Percentiles rank a stretch among this genome's conserved stretches.
These are phyloP conservation scores for Corrigiola litoralis DNA, from an alignment of 179 eudicot species.

Conservation along the genomic window DNA sequence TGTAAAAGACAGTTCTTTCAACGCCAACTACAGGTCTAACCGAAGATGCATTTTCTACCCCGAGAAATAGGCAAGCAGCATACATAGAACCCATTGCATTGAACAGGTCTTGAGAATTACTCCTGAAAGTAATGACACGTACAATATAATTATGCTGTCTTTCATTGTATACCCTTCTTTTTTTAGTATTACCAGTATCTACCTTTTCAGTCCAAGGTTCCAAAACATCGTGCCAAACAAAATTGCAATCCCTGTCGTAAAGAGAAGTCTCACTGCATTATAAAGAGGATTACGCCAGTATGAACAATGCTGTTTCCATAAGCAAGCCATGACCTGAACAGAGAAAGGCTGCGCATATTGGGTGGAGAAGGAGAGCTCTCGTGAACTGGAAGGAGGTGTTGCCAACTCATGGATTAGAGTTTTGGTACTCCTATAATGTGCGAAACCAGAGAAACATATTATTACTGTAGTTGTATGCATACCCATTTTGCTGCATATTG, in stretches of 20 bases:
- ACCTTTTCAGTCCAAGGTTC: conserved; percentile 25
- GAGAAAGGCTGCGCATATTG: conserved; percentile 21
- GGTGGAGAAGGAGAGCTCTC: conserved; percentile 21
- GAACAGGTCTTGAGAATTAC: conserved; percentile 17
- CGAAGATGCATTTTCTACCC: conserved; percentile 24
- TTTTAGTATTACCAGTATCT: neutral
- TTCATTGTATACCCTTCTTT: too few relatives aligned
- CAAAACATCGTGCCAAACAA: conserved; percentile 30
- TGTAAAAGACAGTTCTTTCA: conserved; percentile 29
- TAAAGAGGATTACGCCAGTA: conserved; percentile 33
- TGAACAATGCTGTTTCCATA: conserved; percentile 26
- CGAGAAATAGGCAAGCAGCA: conserved; percentile 25
- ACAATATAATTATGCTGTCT: too few relatives aligned
- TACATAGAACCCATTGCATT: conserved; percentile 33
- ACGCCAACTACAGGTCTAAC: conserved; percentile 26
- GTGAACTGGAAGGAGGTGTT: conserved; percentile 22
- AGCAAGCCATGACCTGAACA: conserved; percentile 21
- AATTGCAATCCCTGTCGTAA: conserved; percentile 26
- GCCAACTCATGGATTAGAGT: conserved; percentile 13
- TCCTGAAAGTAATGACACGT: too few relatives aligned
- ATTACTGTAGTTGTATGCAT: too few relatives aligned
- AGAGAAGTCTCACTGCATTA: conserved; percentile 24
- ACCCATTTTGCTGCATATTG: too few relatives aligned
- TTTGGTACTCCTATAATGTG: conserved; percentile 21
- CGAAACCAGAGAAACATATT: too few relatives aligned